Base-by-base conservation (phyloP, 2,329 filamentous ascomycete genomes). In the Paracoccidioides brasiliensis region DNA sequence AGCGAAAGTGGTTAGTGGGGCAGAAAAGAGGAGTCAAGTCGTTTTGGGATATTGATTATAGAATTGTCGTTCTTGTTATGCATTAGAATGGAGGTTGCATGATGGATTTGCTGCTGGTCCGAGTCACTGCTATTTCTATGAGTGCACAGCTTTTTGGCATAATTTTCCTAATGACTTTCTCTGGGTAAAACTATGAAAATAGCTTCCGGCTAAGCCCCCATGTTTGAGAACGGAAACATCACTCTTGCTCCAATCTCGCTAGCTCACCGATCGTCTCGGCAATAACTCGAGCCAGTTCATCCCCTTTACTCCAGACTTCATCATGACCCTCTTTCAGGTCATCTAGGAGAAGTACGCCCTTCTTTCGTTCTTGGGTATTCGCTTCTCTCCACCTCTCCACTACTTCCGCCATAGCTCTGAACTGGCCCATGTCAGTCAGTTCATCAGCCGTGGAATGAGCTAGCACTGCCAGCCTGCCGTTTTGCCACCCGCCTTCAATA, bases 301-400 rank as follows among this genome's bases (percentile, higher is more conserved):
- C 64, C 3, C 72, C 72, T 40, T 69, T 64, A 30, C 62, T 60
- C 72, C 73, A 76, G 7, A 71, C 65, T 15, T 73, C 70, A 59
- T 75, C 67, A 64, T 76, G 73, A 22, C 60, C 57, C 9, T 70
- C 72, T 33, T 63, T 59, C 35, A 75, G 61, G 56, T 68, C 64
- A 2, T 65, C 40, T 2, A 76, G 68, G 65, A 63, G 50, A 14
- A 74, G 65, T 58, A 74, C 67, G 42, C 38, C 30, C 63, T 61
- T 55, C 52, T 64, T 72, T 70, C 65, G 64, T 70, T 69, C 69
- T 68, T 69, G 15, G 40, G 12, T 67, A 67, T 64, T 66, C 63
- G 66, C 66, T 62, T 76, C 66, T 72, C 78, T 68, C 76, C 76
- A 72, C 65, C 72, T 63, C 69, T 76, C 66, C 73, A 80, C 67